Evolutionary conservation across 2,329 filamentous ascomycete genomes (phyloP).

Genomic region (Coleophoma cylindrospora): DNA sequence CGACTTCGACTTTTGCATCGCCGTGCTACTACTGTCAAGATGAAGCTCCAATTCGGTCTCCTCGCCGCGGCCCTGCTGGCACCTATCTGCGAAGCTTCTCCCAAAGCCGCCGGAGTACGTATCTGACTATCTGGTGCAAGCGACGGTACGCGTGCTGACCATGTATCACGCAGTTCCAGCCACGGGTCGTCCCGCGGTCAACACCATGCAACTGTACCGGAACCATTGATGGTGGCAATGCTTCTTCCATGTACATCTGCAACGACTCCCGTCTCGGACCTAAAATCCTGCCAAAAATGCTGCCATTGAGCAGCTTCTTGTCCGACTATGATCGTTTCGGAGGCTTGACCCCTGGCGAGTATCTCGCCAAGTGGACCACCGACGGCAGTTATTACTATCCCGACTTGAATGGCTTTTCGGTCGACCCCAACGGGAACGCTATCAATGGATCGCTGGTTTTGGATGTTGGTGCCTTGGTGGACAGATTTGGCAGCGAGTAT

Average conservation of each 20-base stretch:
- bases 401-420: conserved; percentile 34
- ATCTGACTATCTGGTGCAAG: too few relatives aligned
- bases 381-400: conserved; percentile 32
- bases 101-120: not conserved
- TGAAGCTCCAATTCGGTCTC: not conserved
- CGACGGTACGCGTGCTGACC: not conserved
- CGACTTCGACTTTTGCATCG: not conserved
- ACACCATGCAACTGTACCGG: conserved; percentile 23
- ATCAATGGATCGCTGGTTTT: conserved; percentile 38
- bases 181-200: not conserved
- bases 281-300: conserved; percentile 24
- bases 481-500: conserved; percentile 41
- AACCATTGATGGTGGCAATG: conserved; percentile 22
- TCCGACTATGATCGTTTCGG: conserved; percentile 33
- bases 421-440: conserved; percentile 27
- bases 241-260: conserved; percentile 27
- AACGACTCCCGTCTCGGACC: conserved; percentile 34
- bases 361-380: conserved; percentile 28
- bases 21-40: not conserved
- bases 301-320: conserved; percentile 27
- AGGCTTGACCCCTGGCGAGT: conserved; percentile 33
- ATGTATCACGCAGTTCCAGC: not conserved
- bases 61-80: not conserved
- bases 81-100: not conserved
- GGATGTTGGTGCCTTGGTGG: conserved; percentile 34